phyloP scores from a whole-genome alignment of 805 yeast species.

The Cyberlindnera saturnus region DNA sequence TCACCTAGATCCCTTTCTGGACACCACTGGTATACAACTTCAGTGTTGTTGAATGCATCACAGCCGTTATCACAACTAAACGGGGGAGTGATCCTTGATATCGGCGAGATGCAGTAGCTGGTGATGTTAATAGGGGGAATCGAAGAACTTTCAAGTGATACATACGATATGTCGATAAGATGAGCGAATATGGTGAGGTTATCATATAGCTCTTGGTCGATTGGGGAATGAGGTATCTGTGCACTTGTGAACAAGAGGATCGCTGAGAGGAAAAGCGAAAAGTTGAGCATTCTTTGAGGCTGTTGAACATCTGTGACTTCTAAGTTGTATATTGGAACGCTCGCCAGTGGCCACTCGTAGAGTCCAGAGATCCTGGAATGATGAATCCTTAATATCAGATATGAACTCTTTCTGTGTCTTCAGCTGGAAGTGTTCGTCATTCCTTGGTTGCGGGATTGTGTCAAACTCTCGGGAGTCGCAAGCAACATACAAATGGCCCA shows the following conservation, averaged over 20 bases:
- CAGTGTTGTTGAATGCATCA: conserved; percentile 16
- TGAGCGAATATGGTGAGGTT: conserved; percentile 13
- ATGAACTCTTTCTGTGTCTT: no score
- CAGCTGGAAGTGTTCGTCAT: no score
- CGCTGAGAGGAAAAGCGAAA: no score
- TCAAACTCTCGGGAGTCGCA: no score
- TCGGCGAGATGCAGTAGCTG: conserved; percentile 20
- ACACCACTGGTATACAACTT: conserved; percentile 22
- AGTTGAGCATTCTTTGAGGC: no score
- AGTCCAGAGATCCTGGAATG: no score
- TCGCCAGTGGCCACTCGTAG: no score
- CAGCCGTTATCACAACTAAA: conserved; percentile 22
- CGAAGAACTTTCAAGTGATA: not conserved
- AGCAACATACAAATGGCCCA: no score
- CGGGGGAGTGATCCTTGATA: conserved; percentile 15
- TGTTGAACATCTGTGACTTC: no score
- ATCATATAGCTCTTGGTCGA: conserved; percentile 10
- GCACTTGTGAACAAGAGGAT: not conserved
- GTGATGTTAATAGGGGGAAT: not conserved
- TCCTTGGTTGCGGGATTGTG: no score
- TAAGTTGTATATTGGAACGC: no score
- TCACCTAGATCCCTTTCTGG: conserved; percentile 12
- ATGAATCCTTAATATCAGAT: no score
- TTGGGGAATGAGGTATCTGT: not conserved
- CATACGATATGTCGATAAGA: conserved; percentile 21